Evolutionary conservation across 2,329 filamentous ascomycete genomes (phyloP).

Genomic region (Cercospora zeina): DNA sequence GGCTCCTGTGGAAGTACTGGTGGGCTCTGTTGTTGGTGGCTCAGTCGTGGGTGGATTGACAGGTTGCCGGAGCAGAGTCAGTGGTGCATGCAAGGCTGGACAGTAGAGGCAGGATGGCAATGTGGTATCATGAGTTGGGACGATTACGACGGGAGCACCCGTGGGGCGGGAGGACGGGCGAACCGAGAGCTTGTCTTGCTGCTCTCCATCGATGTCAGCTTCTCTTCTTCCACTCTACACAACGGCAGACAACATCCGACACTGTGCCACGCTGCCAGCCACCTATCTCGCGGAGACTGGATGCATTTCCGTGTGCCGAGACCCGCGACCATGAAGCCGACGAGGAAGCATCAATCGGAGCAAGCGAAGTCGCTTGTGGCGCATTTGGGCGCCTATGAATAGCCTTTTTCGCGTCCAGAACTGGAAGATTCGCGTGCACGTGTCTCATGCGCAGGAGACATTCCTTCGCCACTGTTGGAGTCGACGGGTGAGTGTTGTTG

Average conservation of each 20-base stretch:
- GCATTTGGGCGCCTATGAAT: slow-evolving; percentile 7
- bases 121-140: neutral
- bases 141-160: too few species aligned
- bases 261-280: neutral
- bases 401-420: slow-evolving; percentile 6
- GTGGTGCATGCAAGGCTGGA: neutral
- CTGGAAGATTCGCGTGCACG: slow-evolving; percentile 1
- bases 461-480: neutral
- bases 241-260: neutral
- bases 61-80: neutral
- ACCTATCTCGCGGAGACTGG: neutral
- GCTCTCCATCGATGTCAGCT: neutral
- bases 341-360: neutral
- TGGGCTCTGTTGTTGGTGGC: neutral
- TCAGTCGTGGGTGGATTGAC: neutral
- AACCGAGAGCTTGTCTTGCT: neutral
- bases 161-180: neutral
- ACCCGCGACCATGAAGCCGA: too few species aligned
- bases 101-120: neutral
- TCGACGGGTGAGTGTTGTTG: neutral
- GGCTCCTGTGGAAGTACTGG: neutral
- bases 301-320: neutral
- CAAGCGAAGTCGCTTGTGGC: slow-evolving; percentile 10
- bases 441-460: slow-evolving; percentile 6
- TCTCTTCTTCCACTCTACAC: neutral